Evolutionary conservation across 2,329 filamentous ascomycete species (phyloP).

Genomic region (Cyanodermella asteris): DNA sequence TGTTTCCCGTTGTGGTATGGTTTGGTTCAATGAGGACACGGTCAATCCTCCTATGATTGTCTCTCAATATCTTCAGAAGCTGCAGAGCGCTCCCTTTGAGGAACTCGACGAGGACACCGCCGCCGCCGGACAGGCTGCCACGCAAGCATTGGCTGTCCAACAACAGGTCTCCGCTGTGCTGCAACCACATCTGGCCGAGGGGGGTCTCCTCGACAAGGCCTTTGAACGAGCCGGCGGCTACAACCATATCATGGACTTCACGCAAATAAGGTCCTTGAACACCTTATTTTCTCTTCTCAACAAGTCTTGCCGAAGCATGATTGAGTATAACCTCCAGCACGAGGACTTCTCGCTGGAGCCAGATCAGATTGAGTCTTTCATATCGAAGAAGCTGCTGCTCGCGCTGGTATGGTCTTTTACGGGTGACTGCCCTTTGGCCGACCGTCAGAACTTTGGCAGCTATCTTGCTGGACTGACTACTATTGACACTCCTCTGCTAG

Average conservation of each 20-base stretch:
- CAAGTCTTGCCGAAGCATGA: slow-evolving; percentile 73
- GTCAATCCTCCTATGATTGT: slow-evolving; percentile 88
- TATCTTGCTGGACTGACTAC: slow-evolving; percentile 61
- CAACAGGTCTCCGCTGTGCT: slow-evolving; percentile 59
- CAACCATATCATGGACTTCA: slow-evolving; percentile 98
- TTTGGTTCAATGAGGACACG: slow-evolving; percentile 98
- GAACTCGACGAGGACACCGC: slow-evolving; percentile 86
- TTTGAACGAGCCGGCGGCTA: slow-evolving; percentile 55
- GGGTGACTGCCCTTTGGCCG: slow-evolving; percentile 72
- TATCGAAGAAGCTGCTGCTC: slow-evolving; percentile 83
- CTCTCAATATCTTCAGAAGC: slow-evolving; percentile 64
- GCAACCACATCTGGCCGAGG: slow-evolving; percentile 49
- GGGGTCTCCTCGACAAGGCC: slow-evolving; percentile 60
- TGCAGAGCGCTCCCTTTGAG: slow-evolving; percentile 70
- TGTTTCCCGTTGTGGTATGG: slow-evolving; percentile 99
- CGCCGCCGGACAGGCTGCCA: slow-evolving; percentile 49
- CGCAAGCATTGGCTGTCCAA: slow-evolving; percentile 62
- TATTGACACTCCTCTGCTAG: slow-evolving; percentile 63
- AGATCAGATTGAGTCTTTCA: slow-evolving; percentile 71
- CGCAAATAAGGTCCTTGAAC: slow-evolving; percentile 67
- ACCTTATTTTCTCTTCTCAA: slow-evolving; percentile 91
- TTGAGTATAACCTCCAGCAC: slow-evolving; percentile 92
- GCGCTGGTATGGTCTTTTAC: slow-evolving; percentile 90
- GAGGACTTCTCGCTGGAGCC: slow-evolving; percentile 79
- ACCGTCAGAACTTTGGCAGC: slow-evolving; percentile 79